phyloP scores from a whole-genome alignment of 2,329 filamentous ascomycete species.

The Fusarium pilosicola region DNA sequence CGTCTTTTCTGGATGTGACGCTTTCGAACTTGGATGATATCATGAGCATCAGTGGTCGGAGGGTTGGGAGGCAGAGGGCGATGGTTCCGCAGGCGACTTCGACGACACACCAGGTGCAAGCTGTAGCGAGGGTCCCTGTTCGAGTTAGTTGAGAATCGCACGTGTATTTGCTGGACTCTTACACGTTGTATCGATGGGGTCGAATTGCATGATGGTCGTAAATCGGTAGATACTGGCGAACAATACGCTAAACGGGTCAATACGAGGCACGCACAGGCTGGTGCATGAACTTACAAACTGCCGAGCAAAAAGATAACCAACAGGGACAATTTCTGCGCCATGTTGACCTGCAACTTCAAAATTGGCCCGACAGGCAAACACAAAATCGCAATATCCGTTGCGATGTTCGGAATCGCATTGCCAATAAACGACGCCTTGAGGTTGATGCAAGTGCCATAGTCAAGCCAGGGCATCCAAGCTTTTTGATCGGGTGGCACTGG shows the following conservation, averaged over 20 bases:
- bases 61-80: slow-evolving; percentile 23
- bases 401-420: slow-evolving; percentile 29
- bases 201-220: slow-evolving; percentile 32
- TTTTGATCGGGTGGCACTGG: slow-evolving; percentile 22
- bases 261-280: fast-evolving
- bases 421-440: slow-evolving; percentile 30
- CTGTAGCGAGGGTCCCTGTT: slow-evolving; percentile 28
- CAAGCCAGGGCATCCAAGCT: slow-evolving; percentile 20
- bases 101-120: slow-evolving; percentile 32
- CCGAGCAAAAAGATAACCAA: slow-evolving; percentile 28
- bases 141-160: background rate
- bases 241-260: background rate
- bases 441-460: slow-evolving; percentile 15
- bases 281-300: slow-evolving; percentile 12
- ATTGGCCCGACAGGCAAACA: slow-evolving; percentile 14
- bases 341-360: slow-evolving; percentile 25
- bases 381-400: slow-evolving; percentile 21
- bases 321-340: slow-evolving; percentile 21
- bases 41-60: slow-evolving; percentile 23
- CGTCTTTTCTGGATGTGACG: background rate
- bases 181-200: slow-evolving; percentile 15
- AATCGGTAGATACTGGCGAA: slow-evolving; percentile 34
- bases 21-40: slow-evolving; percentile 25
- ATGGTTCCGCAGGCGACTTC: slow-evolving; percentile 30
- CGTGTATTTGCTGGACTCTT: background rate